Percentiles rank a stretch among this genome's conserved stretches.
Evolutionary conservation across 192 early-diverging fungal genomes (phyloP).

Genomic region (Ambispora gerdemannii): DNA sequence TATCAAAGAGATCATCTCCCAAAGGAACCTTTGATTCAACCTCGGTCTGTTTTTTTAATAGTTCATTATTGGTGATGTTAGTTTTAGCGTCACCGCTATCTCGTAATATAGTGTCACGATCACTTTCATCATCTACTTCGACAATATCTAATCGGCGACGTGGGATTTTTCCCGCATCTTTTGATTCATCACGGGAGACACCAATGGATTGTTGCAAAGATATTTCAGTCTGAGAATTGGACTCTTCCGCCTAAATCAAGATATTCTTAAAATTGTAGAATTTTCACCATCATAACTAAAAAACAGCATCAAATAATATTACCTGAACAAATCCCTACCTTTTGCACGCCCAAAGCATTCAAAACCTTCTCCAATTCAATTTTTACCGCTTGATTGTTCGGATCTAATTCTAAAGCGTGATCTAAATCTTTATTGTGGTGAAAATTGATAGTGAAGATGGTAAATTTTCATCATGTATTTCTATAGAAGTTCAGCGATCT

Average conservation of each 20-base stretch:
- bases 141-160: conserved; percentile 16
- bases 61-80: too few relatives aligned
- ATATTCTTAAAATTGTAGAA: not conserved
- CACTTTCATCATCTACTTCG: conserved; percentile 21
- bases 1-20: too few relatives aligned
- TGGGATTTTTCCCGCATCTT: not conserved
- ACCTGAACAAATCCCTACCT: not conserved
- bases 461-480: not conserved
- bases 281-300: not conserved
- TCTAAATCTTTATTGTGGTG: conserved; percentile 73
- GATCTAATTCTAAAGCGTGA: conserved; percentile 61
- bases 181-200: not conserved
- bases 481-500: conserved; percentile 19
- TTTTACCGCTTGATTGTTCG: conserved; percentile 59
- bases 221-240: not conserved
- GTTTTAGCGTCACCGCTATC: too few relatives aligned
- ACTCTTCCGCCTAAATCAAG: not conserved
- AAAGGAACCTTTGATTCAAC: too few relatives aligned
- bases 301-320: not conserved
- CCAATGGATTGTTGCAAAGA: not conserved
- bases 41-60: too few relatives aligned
- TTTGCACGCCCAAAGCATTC: not conserved
- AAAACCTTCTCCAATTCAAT: conserved; percentile 57
- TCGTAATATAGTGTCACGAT: too few relatives aligned
- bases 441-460: conserved; percentile 4